phyloP scores from a whole-genome alignment of 1,284 basidiomycete species.

The Anthracocystis setariae region DNA sequence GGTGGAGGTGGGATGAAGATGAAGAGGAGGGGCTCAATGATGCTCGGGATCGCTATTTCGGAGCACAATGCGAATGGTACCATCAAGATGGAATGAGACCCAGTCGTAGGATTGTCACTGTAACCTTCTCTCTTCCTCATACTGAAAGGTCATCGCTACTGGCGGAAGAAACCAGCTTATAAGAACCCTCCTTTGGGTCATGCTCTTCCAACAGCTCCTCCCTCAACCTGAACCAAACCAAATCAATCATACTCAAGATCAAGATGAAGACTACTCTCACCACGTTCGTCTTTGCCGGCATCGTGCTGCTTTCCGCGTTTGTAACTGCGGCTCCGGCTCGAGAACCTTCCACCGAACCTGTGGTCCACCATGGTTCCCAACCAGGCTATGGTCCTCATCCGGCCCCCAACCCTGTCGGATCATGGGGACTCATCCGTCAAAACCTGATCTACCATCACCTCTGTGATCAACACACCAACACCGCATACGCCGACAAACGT shows the following conservation, averaged over 20 bases:
- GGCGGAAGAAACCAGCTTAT: too few species aligned
- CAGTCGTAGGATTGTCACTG: too few species aligned
- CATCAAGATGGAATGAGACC: too few species aligned
- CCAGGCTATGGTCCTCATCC: conserved; percentile 19
- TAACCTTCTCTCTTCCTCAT: too few species aligned
- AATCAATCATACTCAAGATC: background rate
- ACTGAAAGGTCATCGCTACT: too few species aligned
- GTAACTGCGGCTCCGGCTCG: background rate
- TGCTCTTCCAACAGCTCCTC: background rate
- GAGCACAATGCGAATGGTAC: too few species aligned
- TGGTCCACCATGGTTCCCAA: background rate
- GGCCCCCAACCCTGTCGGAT: conserved; percentile 5
- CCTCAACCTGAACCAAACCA: background rate
- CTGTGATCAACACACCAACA: conserved; percentile 4
- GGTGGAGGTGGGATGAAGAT: too few species aligned
- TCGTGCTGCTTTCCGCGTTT: conserved; percentile 1
- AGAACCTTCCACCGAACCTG: background rate
- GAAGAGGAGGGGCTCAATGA: too few species aligned
- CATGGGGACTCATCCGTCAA: conserved; percentile 6
- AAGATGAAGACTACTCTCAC: conserved; percentile 2
- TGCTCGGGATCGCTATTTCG: too few species aligned
- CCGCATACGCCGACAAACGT: background rate
- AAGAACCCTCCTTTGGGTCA: background rate
- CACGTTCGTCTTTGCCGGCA: background rate
- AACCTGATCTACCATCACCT: conserved; percentile 4